These are phyloP conservation scores for Geotrichum bryndzae DNA, from an alignment of 1,139 yeast species.

Conservation along the genomic window DNA sequence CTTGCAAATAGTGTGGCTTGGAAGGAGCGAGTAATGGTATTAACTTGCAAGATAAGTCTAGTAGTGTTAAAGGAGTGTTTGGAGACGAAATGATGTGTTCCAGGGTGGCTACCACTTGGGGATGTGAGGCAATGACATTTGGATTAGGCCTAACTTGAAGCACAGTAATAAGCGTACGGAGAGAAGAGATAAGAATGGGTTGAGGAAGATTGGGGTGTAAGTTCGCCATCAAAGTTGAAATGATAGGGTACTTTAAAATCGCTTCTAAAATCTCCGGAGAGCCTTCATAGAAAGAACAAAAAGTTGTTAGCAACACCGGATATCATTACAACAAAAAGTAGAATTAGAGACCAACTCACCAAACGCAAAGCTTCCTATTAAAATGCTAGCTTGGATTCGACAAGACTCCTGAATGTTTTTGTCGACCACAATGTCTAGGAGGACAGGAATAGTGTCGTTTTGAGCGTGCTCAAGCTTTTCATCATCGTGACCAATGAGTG, in stretches of 20 bases:
- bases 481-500: conserved; percentile 35
- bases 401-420: conserved; percentile 19
- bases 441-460: conserved; percentile 26
- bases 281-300: conserved; percentile 10
- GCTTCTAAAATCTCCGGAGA: conserved; percentile 23
- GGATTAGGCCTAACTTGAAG: conserved; percentile 25
- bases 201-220: conserved; percentile 19
- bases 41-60: conserved; percentile 25
- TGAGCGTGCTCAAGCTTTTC: conserved; percentile 29
- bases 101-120: conserved; percentile 24
- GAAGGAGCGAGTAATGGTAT: conserved; percentile 27
- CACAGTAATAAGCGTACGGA: conserved; percentile 28
- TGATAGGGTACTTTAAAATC: conserved; percentile 23
- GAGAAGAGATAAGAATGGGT: conserved; percentile 24
- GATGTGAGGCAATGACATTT: conserved; percentile 22
- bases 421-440: conserved; percentile 26
- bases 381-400: conserved; percentile 30
- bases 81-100: conserved; percentile 21
- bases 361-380: conserved; percentile 33
- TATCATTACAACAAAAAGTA: not conserved
- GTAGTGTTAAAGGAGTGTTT: conserved; percentile 19
- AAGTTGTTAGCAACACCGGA: not conserved
- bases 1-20: conserved; percentile 17
- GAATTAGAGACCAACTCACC: conserved; percentile 21
- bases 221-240: conserved; percentile 22